phyloP scores from a whole-genome alignment of 2,329 filamentous ascomycete genomes.

The Penicillium brasilianum region DNA sequence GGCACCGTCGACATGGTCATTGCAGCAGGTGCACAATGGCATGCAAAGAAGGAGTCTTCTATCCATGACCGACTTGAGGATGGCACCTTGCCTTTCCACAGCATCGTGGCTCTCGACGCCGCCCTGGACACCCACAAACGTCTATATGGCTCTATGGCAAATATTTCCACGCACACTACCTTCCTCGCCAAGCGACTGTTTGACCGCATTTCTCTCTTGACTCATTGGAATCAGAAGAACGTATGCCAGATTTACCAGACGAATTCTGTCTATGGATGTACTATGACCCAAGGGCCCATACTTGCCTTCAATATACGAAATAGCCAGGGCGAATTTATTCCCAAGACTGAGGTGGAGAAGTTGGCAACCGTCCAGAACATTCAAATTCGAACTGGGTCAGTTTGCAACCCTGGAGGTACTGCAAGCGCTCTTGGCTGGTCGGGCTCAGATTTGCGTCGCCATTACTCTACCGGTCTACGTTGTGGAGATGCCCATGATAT shows the following conservation, averaged over 20 bases:
- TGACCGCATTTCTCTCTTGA: constrained; percentile 62
- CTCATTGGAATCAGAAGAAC: constrained; percentile 69
- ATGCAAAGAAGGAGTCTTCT: constrained; percentile 72
- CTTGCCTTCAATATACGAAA: constrained; percentile 83
- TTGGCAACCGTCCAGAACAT: constrained; percentile 77
- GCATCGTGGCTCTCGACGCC: constrained; percentile 77
- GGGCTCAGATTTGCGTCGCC: constrained; percentile 80
- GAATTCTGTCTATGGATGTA: constrained; percentile 48
- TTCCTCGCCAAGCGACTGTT: constrained; percentile 67
- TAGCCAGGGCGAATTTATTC: constrained; percentile 72
- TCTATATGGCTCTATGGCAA: constrained; percentile 73
- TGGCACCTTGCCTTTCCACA: constrained; percentile 89
- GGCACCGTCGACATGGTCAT: constrained; percentile 92
- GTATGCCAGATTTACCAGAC: constrained; percentile 71
- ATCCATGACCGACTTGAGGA: constrained; percentile 87
- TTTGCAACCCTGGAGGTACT: constrained; percentile 91
- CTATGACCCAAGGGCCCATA: constrained; percentile 68
- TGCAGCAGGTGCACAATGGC: constrained; percentile 78
- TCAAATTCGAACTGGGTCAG: constrained; percentile 82
- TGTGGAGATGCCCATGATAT: constrained; percentile 85
- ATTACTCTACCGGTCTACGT: constrained; percentile 82
- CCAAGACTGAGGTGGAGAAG: constrained; percentile 85
- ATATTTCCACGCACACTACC: constrained; percentile 72
- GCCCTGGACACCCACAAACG: constrained; percentile 72
- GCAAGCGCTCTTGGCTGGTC: constrained; percentile 73